Evolutionary conservation across 257 asterid genomes (phyloP).

Genomic region (Nicotiana noctiflora): DNA sequence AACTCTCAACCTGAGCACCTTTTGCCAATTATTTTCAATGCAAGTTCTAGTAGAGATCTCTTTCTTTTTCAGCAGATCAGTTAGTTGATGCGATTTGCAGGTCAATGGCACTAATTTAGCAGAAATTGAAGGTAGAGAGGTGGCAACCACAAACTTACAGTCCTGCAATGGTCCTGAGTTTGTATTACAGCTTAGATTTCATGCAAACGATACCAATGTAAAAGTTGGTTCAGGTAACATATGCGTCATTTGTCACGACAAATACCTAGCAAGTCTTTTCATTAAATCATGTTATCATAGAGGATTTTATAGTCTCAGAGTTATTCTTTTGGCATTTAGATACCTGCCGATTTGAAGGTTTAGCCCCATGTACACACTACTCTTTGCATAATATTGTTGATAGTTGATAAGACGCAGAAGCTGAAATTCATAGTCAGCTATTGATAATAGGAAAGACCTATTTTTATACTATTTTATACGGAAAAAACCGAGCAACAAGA

Average conservation of each 20-base stretch:
- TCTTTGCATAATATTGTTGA: no score
- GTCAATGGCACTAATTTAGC: slow-evolving; percentile 59
- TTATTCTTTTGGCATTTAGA: no score
- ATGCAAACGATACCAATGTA: slow-evolving; percentile 12
- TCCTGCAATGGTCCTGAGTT: slow-evolving; percentile 64
- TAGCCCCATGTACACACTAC: no score
- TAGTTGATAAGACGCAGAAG: no score
- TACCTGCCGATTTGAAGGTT: no score
- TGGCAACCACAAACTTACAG: slow-evolving; percentile 49
- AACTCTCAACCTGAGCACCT: background rate
- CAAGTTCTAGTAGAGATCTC: background rate
- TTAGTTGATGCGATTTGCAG: slow-evolving; percentile 26
- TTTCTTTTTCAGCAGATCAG: background rate
- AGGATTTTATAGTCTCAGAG: slow-evolving; percentile 6
- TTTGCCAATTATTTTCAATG: background rate
- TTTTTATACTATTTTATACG: no score
- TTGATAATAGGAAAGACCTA: no score
- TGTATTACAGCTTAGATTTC: slow-evolving; percentile 36
- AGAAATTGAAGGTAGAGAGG: slow-evolving; percentile 43
- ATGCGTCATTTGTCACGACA: background rate
- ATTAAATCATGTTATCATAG: background rate
- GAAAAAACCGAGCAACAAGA: no score
- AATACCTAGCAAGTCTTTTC: background rate
- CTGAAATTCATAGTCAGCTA: no score
- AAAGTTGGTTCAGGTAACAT: slow-evolving; percentile 28